Percentiles rank a stretch among this genome's conserved stretches.
These are phyloP conservation scores for Plasmodium blacklocki DNA, from an alignment of 169 alveolate species.

Conservation along the genomic window DNA sequence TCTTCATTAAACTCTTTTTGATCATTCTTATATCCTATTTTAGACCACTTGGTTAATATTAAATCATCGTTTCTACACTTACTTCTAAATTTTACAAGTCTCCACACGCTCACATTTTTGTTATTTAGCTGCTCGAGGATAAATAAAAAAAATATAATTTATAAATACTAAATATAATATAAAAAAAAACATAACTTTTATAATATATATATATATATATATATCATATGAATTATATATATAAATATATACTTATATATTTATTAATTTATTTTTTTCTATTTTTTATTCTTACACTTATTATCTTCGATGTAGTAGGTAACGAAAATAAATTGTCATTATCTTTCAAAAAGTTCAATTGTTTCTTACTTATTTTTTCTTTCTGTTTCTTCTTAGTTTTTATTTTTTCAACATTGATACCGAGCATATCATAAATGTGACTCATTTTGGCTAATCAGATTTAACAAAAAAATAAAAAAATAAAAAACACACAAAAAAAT, in stretches of 20 bases:
- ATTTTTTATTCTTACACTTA: constrained; percentile 27
- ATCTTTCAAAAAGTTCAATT: constrained; percentile 42
- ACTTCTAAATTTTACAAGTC: constrained; percentile 81
- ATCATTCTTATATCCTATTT: constrained; percentile 78
- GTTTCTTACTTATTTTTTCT: constrained; percentile 70
- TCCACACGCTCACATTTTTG: constrained; percentile 80
- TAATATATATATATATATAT: neutral
- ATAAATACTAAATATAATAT: neutral
- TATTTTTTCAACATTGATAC: constrained; percentile 63
- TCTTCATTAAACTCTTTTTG: constrained; percentile 30
- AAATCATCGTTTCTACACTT: constrained; percentile 85
- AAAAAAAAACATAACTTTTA: neutral
- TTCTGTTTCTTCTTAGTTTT: constrained; percentile 68
- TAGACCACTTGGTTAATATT: constrained; percentile 83
- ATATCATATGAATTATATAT: neutral
- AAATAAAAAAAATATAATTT: neutral
- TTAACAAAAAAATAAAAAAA: constrained; percentile 12
- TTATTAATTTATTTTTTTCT: no score
- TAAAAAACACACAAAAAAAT: neutral
- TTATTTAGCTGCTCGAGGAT: constrained; percentile 27
- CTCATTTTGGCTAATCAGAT: constrained; percentile 44
- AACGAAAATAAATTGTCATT: constrained; percentile 68
- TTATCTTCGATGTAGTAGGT: constrained; percentile 67
- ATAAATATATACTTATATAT: neutral
- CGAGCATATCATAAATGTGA: constrained; percentile 75